Base-by-base conservation (phyloP, 2,329 filamentous ascomycete genomes). In the Scolecobasidium constrictum region DNA sequence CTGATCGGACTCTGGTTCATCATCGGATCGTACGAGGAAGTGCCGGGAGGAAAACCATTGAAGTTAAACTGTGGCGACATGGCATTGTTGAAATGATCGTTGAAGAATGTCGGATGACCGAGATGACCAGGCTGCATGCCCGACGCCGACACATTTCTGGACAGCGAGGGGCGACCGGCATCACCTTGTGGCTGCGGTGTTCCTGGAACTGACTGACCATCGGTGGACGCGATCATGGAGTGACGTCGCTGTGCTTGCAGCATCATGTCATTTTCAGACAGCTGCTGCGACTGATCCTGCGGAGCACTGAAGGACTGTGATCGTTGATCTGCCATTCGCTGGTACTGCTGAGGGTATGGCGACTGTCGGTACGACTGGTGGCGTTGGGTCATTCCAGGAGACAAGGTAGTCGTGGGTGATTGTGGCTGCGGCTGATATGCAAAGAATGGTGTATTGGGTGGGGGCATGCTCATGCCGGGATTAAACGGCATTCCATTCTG, bases 21-120 rank as follows among this genome's bases (percentile, higher is more conserved):
- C 34, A 42, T 42, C 9, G 40, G 34, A n/a, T 42, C 40, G 40
- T 34, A 42, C 1, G 31, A 35, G 13, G 40, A 42, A 26, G 22
- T 42, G 31, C 40, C 18, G n/a, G 34, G 12, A 12, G 4, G 17
- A 9, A 36, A 36, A 2, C 38, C 34, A 11, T 26, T n/a, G 26
- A 7, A 31, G 9, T 7, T 7, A n/a, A 31, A n/a, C 21, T 26
- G 16, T n/a, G n/a, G n/a, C 31, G 22, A 42, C 17, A 7, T 42
- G 31, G 33, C 31, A 23, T 5, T 42, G n/a, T n/a, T n/a, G n/a
- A n/a, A n/a, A n/a, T n/a, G n/a, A n/a, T n/a, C n/a, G n/a, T n/a
- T n/a, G n/a, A n/a, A n/a, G 38, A 11, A 18, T 7, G 33, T 20
- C 36, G 34, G 33, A n/a, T 31, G 26, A n/a, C 26, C 16, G 4